A percentile compares a stretch with the other conserved stretches of the same genome.
Evolutionary conservation across 306 rosid genomes (phyloP).

Genomic region (Citrullus mucosospermus): DNA sequence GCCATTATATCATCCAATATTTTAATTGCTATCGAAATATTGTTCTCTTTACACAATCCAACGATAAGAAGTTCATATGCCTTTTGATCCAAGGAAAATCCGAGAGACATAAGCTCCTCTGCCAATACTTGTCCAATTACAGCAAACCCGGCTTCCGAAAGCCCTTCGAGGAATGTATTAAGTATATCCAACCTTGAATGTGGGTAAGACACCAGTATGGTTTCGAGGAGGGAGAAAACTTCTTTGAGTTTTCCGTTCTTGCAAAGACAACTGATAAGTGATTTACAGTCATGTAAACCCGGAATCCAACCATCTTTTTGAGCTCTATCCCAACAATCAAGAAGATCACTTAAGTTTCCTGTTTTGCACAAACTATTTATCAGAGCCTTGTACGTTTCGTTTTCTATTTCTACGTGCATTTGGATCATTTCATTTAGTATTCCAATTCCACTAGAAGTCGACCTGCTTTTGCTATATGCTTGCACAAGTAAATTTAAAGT

Average conservation of each 20-base stretch:
- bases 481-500: constrained; percentile 51
- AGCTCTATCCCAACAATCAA: constrained; percentile 44
- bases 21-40: constrained; percentile 33
- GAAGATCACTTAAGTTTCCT: constrained; percentile 46
- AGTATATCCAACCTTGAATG: constrained; percentile 32
- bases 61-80: constrained; percentile 40
- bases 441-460: constrained; percentile 29
- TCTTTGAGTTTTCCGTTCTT: constrained; percentile 29
- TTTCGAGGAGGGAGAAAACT: constrained; percentile 54
- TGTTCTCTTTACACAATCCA: constrained; percentile 38
- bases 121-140: constrained; percentile 27
- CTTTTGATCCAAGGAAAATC: constrained; percentile 28
- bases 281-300: constrained; percentile 31
- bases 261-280: constrained; percentile 40
- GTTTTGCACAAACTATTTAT: constrained; percentile 46
- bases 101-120: constrained; percentile 34
- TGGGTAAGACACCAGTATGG: constrained; percentile 45
- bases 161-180: constrained; percentile 35
- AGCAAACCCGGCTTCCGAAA: constrained; percentile 33
- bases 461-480: constrained; percentile 51
- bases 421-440: constrained; percentile 46
- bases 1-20: constrained; percentile 46
- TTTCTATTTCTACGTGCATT: constrained; percentile 27
- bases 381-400: constrained; percentile 44
- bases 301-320: constrained; percentile 51